Evolutionary conservation across 768 basidiomycete genomes (phyloP).

Genomic region (Psilocybe cyanescens): DNA sequence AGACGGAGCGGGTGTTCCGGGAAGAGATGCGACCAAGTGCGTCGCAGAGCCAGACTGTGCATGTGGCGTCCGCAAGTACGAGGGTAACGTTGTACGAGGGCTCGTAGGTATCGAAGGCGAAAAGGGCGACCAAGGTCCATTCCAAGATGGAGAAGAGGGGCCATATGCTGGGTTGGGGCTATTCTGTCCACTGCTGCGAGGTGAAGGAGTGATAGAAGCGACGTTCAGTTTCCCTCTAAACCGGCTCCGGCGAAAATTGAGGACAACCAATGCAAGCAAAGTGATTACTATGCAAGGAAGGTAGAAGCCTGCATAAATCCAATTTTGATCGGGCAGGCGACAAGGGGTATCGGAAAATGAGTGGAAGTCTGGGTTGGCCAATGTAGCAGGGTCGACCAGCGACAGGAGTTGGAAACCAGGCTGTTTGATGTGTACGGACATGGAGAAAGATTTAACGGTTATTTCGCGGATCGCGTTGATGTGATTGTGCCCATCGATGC

Average conservation of each 20-base stretch:
- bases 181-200: conserved; percentile 27
- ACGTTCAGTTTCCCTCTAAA: conserved; percentile 26
- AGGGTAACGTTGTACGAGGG: conserved; percentile 40
- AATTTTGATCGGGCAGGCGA: conserved; percentile 73
- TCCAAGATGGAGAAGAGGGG: conserved; percentile 36
- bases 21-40: conserved; percentile 42
- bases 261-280: conserved; percentile 45
- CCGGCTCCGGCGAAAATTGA: conserved; percentile 41
- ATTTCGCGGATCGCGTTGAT: conserved; percentile 63
- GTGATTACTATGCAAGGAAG: conserved; percentile 64
- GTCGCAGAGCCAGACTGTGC: conserved; percentile 33
- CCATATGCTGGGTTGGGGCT: conserved; percentile 24
- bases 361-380: conserved; percentile 32
- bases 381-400: conserved; percentile 40
- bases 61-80: conserved; percentile 43
- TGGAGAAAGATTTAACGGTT: conserved; percentile 88
- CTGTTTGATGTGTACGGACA: conserved; percentile 66
- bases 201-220: conserved; percentile 29
- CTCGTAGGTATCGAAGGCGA: conserved; percentile 37
- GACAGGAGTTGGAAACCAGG: conserved; percentile 91
- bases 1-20: conserved; percentile 39
- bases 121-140: conserved; percentile 45
- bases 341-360: conserved; percentile 74
- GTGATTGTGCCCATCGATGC: conserved; percentile 27
- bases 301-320: conserved; percentile 66